Conservation (phyloP, 352 stramenopile genomes). For the Pythium folliculosum region DNA sequence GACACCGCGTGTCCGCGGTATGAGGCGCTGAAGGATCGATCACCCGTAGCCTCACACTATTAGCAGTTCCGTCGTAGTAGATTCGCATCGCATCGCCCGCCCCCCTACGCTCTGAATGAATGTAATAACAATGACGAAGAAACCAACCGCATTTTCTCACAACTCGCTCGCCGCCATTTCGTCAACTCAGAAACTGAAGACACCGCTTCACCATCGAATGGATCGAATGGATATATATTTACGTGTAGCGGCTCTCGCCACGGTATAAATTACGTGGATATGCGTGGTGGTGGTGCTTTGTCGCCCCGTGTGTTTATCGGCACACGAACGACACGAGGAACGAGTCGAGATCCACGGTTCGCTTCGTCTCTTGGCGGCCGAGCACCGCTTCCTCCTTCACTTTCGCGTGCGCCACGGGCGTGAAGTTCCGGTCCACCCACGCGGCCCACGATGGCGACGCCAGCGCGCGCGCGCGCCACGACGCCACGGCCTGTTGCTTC, state of each 20-base stretch:
- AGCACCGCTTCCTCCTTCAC: not conserved
- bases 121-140: too few species aligned
- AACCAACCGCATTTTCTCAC: too few species aligned
- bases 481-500: slow-evolving; percentile 22
- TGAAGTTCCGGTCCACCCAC: slow-evolving; percentile 3
- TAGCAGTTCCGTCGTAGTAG: too few species aligned
- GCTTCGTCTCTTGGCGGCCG: not conserved
- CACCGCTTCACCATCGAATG: too few species aligned
- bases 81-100: too few species aligned
- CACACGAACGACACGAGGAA: slow-evolving; percentile 30
- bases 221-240: slow-evolving; percentile 18
- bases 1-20: slow-evolving; percentile 20
- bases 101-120: too few species aligned
- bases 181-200: too few species aligned
- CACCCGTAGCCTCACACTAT: too few species aligned
- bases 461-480: slow-evolving; percentile 17
- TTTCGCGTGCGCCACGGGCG: not conserved
- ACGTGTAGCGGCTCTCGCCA: not conserved
- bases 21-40: not conserved
- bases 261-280: slow-evolving; percentile 20
- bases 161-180: too few species aligned
- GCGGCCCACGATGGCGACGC: not conserved
- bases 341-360: slow-evolving; percentile 19
- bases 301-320: slow-evolving; percentile 2
- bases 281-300: not conserved